Evolutionary conservation across 23 red algal species (phyloP).

Genomic region (Chondrus crispus): DNA sequence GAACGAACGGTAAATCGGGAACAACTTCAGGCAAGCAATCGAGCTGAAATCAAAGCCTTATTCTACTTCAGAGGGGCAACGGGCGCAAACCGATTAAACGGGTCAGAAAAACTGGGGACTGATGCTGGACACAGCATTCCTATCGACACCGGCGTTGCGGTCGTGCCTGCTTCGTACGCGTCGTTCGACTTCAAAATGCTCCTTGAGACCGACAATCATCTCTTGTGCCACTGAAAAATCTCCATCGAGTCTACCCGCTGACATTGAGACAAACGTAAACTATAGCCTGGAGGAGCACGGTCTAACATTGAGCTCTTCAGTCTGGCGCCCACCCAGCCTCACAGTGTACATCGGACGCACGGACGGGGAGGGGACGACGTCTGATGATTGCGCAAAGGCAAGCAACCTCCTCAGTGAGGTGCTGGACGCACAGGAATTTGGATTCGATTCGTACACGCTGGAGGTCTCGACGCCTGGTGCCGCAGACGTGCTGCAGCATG

Average conservation of each 20-base stretch:
- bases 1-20: no score
- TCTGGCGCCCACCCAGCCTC: neutral
- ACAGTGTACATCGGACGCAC: neutral
- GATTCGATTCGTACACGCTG: conserved; percentile 38
- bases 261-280: neutral
- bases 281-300: neutral
- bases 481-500: conserved; percentile 17
- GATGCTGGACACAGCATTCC: no score
- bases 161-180: no score
- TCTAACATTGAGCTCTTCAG: neutral
- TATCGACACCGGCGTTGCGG: no score
- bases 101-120: no score
- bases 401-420: neutral
- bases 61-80: no score
- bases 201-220: no score
- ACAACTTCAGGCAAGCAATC: no score
- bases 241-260: neutral
- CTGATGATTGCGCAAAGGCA: neutral
- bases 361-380: neutral
- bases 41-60: no score
- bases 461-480: conserved; percentile 47
- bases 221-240: no score
- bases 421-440: conserved; percentile 33
- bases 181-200: no score
- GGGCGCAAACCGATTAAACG: no score